Conservation (phyloP, 495 filamentous ascomycete species). For the Podospora fimiseda region DNA sequence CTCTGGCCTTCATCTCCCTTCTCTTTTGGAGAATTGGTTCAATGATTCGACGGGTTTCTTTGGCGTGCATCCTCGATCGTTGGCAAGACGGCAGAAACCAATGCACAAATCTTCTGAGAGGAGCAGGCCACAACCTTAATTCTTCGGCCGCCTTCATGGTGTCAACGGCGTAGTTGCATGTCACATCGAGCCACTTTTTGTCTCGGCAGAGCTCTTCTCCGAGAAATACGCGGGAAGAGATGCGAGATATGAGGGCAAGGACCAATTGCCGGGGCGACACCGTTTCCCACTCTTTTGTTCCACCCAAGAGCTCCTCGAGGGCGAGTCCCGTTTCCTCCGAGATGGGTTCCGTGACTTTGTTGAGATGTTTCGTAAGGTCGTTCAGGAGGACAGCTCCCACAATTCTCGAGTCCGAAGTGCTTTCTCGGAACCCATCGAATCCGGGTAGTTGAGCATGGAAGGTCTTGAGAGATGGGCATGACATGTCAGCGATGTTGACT, state of each 20-base stretch:
- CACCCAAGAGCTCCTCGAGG: slow-evolving; percentile 27
- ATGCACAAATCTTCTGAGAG: slow-evolving; percentile 28
- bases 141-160: slow-evolving; percentile 22
- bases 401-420: slow-evolving; percentile 17
- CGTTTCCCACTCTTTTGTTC: slow-evolving; percentile 24
- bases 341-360: slow-evolving; percentile 28
- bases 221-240: slow-evolving; percentile 43
- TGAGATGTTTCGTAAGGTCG: slow-evolving; percentile 43
- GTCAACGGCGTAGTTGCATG: slow-evolving; percentile 33
- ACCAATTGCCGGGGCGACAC: slow-evolving; percentile 12
- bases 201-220: slow-evolving; percentile 42
- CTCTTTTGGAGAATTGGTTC: slow-evolving; percentile 25
- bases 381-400: slow-evolving; percentile 38
- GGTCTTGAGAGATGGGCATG: slow-evolving; percentile 18
- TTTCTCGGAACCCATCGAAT: slow-evolving; percentile 37
- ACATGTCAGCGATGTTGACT: background rate
- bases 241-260: slow-evolving; percentile 33
- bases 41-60: slow-evolving; percentile 21
- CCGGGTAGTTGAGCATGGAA: slow-evolving; percentile 42
- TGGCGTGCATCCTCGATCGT: slow-evolving; percentile 13
- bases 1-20: slow-evolving; percentile 12
- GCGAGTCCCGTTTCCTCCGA: slow-evolving; percentile 37
- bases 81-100: slow-evolving; percentile 31
- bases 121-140: slow-evolving; percentile 28
- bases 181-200: slow-evolving; percentile 37